These are phyloP conservation scores for Plasmopara muralis DNA, from an alignment of 352 stramenopile species.

Conservation along the genomic window DNA sequence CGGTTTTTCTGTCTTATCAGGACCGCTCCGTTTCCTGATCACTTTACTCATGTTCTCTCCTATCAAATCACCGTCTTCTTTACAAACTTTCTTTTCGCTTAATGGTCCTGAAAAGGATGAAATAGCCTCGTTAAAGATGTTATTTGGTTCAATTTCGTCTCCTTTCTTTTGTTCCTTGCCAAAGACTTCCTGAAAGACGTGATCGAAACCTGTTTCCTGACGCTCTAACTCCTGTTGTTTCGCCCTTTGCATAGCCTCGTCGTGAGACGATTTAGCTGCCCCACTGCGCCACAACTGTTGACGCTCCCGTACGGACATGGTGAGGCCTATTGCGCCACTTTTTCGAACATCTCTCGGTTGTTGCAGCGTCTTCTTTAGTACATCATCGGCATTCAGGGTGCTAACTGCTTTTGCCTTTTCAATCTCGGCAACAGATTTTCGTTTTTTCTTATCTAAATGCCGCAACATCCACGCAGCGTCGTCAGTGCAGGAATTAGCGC, in stretches of 20 bases:
- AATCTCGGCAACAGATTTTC: constrained; percentile 4
- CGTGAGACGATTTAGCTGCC: constrained; percentile 14
- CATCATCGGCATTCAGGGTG: not conserved
- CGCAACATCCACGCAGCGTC: constrained; percentile 36
- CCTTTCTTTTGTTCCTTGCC: constrained; percentile 20
- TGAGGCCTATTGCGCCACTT: constrained; percentile 3
- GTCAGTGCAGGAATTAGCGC: constrained; percentile 1
- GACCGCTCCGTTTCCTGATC: constrained; percentile 7
- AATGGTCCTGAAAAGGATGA: constrained; percentile 1
- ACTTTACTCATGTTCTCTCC: constrained; percentile 1
- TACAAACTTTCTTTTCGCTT: not conserved
- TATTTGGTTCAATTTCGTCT: constrained; percentile 19
- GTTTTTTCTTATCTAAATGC: constrained; percentile 38
- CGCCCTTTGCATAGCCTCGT: constrained; percentile 9
- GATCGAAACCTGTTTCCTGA: constrained; percentile 40
- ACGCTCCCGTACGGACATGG: constrained; percentile 21
- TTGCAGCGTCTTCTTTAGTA: constrained; percentile 8
- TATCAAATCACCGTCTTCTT: constrained; percentile 1
- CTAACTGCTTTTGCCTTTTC: constrained; percentile 1
- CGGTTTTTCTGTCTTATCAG: constrained; percentile 10
- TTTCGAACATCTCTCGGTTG: constrained; percentile 14
- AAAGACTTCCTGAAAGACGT: constrained; percentile 50
- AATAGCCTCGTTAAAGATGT: not conserved
- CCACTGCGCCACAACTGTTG: constrained; percentile 25
- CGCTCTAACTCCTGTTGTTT: constrained; percentile 29